These are phyloP conservation scores for Straminergon stramineum DNA, from an alignment of 225 moss, liverwort and hornwort species.

Conservation along the genomic window DNA sequence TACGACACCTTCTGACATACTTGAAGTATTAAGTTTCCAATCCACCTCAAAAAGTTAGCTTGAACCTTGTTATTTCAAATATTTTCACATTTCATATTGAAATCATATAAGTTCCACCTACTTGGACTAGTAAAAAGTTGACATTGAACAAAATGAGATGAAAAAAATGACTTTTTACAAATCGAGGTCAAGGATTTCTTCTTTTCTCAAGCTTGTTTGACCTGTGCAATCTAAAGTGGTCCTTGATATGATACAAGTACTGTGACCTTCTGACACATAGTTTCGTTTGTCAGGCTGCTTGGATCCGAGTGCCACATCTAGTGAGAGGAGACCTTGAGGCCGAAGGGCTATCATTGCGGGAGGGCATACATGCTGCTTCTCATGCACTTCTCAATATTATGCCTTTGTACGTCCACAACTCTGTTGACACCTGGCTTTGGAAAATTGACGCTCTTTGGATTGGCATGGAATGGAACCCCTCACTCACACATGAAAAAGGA, in stretches of 20 bases:
- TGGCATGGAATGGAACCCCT: not conserved
- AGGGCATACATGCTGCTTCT: conserved; percentile 87
- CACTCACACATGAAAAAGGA: not conserved
- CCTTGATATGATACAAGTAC: not conserved
- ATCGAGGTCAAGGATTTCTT: not conserved
- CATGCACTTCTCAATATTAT: conserved; percentile 89
- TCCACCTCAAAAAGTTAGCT: not conserved
- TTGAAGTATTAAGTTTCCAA: not conserved
- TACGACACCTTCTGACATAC: not conserved
- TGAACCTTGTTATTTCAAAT: not conserved
- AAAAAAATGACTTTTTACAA: not conserved
- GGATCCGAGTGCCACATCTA: conserved; percentile 78
- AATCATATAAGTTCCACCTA: not conserved
- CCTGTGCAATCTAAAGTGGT: not conserved
- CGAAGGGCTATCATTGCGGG: conserved; percentile 53
- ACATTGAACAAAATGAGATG: not conserved
- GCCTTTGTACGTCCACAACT: conserved; percentile 52
- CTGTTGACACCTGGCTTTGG: not conserved
- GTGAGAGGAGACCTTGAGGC: conserved; percentile 54
- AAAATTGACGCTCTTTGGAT: not conserved
- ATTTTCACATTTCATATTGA: not conserved
- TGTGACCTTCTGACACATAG: not conserved
- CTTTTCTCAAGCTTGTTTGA: not conserved
- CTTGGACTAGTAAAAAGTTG: not conserved
- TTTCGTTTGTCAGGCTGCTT: conserved; percentile 58